A percentile compares a stretch with the other conserved stretches of the same genome.
Evolutionary conservation across 176 grass and related monocot genomes (phyloP).

Genomic region (Cocos nucifera): DNA sequence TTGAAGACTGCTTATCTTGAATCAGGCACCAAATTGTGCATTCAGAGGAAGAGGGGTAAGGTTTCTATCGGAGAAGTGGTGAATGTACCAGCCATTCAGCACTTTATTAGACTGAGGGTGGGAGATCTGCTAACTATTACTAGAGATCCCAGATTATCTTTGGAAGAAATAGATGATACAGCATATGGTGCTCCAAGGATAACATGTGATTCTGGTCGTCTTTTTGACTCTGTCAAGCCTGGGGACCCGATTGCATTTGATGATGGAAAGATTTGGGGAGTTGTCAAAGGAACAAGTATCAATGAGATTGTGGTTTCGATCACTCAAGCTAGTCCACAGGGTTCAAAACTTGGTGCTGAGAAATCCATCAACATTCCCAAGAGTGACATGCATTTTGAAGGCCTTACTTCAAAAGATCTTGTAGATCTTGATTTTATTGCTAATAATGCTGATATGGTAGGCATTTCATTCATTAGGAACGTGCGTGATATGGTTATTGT

Average conservation of each 20-base stretch:
- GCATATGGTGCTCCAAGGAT: constrained; percentile 3
- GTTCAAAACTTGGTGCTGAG: constrained; percentile 16
- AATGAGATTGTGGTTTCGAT: constrained; percentile 13
- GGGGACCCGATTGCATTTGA: constrained; percentile 23
- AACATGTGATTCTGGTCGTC: constrained; percentile 8
- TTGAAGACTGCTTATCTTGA: constrained; percentile 6
- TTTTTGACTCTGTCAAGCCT: constrained; percentile 12
- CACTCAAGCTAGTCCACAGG: constrained; percentile 8
- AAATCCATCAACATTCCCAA: constrained; percentile 22
- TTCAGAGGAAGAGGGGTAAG: constrained; percentile 7
- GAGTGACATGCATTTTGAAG: constrained; percentile 11
- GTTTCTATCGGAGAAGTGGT: constrained; percentile 3
- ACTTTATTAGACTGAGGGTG: constrained; percentile 1
- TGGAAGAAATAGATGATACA: background rate
- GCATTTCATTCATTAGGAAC: constrained; percentile 16
- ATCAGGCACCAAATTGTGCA: constrained; percentile 14
- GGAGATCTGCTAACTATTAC: constrained; percentile 18
- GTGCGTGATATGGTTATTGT: constrained; percentile 7
- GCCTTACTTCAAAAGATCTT: constrained; percentile 16
- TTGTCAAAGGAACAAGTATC: constrained; percentile 3
- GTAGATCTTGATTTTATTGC: constrained; percentile 18
- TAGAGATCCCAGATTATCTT: constrained; percentile 8
- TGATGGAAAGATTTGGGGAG: constrained; percentile 22
- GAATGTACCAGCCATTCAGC: constrained; percentile 4
- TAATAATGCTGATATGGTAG: constrained; percentile 16